A percentile compares a stretch with the other conserved stretches of the same genome.
phyloP scores from a whole-genome alignment of 140 eudicot species.

The Ambrosia hybrid region DNA sequence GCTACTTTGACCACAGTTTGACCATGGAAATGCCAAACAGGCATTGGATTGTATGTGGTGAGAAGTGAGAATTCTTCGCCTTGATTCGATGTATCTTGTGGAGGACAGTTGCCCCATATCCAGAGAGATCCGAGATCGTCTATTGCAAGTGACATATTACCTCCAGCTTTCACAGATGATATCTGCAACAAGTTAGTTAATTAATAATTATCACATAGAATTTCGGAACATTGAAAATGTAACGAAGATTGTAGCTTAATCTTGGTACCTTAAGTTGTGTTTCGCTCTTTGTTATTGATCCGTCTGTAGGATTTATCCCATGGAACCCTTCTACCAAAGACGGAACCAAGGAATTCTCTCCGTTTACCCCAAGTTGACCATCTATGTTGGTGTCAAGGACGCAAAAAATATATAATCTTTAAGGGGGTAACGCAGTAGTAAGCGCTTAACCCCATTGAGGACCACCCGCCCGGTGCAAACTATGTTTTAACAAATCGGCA shows the following conservation, averaged over 20 bases:
- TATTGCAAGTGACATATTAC: constrained; percentile 94
- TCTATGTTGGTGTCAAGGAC: constrained; percentile 62
- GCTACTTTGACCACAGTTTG: constrained; percentile 95
- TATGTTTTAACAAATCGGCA: neutral
- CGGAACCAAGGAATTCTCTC: constrained; percentile 62
- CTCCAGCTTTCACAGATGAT: constrained; percentile 81
- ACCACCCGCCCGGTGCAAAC: neutral
- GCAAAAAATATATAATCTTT: constrained; percentile 2
- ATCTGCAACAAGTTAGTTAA: constrained; percentile 37
- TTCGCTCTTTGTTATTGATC: constrained; percentile 34
- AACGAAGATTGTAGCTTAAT: neutral
- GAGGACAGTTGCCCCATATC: constrained; percentile 97
- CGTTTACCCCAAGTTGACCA: constrained; percentile 78
- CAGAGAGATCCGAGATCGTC: constrained; percentile 73
- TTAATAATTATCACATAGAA: neutral
- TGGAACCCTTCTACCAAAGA: constrained; percentile 60
- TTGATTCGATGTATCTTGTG: constrained; percentile 44
- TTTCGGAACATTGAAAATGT: neutral
- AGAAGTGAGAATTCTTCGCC: constrained; percentile 47
- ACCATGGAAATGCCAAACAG: constrained; percentile 77
- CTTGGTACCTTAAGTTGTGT: constrained; percentile 58
- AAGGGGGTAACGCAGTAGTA: neutral
- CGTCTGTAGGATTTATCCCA: constrained; percentile 44
- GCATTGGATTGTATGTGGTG: constrained; percentile 52
- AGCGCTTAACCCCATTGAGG: neutral